A percentile compares a stretch with the other conserved stretches of the same genome.
Evolutionary conservation across 1,284 basidiomycete genomes (phyloP).

Genomic region (Ganoderma lucidum): DNA sequence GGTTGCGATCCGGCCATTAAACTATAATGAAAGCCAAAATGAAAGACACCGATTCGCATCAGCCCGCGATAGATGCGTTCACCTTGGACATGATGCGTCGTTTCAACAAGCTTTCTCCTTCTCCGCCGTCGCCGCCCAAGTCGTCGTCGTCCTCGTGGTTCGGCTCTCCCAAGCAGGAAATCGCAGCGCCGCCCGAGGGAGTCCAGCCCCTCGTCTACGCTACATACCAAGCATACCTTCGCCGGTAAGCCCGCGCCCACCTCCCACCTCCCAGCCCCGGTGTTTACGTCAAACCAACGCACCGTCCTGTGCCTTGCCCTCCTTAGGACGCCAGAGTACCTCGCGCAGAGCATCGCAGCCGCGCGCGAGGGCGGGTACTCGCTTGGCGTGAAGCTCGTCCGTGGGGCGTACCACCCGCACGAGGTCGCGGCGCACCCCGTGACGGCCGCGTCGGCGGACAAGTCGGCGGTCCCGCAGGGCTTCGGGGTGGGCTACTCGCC

Average conservation of each 20-base stretch:
- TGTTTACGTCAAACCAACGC: constrained; percentile 13
- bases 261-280: neutral
- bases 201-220: constrained; percentile 78
- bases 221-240: constrained; percentile 89
- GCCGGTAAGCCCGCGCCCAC: constrained; percentile 52
- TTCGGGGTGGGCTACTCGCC: constrained; percentile 39
- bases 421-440: constrained; percentile 65
- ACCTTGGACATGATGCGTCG: constrained; percentile 77
- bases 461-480: constrained; percentile 38
- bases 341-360: constrained; percentile 73
- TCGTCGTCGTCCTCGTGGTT: constrained; percentile 22
- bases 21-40: neutral
- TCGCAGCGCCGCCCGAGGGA: neutral
- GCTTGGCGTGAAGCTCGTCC: constrained; percentile 93
- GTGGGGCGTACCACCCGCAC: constrained; percentile 91
- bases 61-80: constrained; percentile 86
- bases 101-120: constrained; percentile 69
- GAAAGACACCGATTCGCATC: neutral
- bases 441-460: constrained; percentile 33
- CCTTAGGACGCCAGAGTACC: constrained; percentile 70
- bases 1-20: constrained; percentile 10
- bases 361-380: constrained; percentile 78
- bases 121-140: constrained; percentile 9
- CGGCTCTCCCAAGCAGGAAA: constrained; percentile 1
- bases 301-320: constrained; percentile 11